phyloP scores from a whole-genome alignment of 495 filamentous ascomycete genomes.

The Aspergillus indologenus region DNA sequence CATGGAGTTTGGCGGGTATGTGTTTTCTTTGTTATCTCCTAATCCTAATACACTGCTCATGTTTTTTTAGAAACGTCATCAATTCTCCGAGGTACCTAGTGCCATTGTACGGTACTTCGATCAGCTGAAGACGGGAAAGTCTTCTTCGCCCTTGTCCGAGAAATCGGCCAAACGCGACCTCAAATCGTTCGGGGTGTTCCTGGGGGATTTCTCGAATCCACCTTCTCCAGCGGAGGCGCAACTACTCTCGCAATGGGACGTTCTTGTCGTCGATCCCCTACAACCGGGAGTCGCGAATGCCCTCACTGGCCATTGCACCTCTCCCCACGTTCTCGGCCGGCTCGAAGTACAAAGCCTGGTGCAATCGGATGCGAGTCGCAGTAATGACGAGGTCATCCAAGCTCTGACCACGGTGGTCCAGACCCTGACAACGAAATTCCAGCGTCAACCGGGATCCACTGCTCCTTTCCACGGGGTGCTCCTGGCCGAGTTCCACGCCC shows the following conservation, averaged over 20 bases:
- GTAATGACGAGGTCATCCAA: slow-evolving; percentile 13
- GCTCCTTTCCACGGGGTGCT: slow-evolving; percentile 13
- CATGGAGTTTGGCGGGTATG: slow-evolving; percentile 14
- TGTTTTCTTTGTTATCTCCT: not conserved
- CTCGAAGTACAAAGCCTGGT: slow-evolving; percentile 22
- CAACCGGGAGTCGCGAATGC: slow-evolving; percentile 35
- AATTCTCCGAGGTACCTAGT: slow-evolving; percentile 14
- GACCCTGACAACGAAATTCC: slow-evolving; percentile 2
- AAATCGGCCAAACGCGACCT: slow-evolving; percentile 7
- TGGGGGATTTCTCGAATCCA: slow-evolving; percentile 37
- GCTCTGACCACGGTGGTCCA: not conserved
- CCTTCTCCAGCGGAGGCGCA: slow-evolving; percentile 30
- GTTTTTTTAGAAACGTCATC: slow-evolving; percentile 12
- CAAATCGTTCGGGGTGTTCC: slow-evolving; percentile 41
- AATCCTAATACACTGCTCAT: not conserved
- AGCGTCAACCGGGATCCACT: not conserved
- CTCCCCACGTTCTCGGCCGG: slow-evolving; percentile 26
- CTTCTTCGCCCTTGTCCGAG: not conserved
- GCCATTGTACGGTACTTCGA: slow-evolving; percentile 11
- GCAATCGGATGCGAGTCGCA: slow-evolving; percentile 4
- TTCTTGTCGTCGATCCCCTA: slow-evolving; percentile 40
- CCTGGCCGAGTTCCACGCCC: slow-evolving; percentile 11
- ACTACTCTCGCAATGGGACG: slow-evolving; percentile 43
- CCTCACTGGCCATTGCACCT: slow-evolving; percentile 20
- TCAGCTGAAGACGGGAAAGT: slow-evolving; percentile 8